Evolutionary conservation across 306 rosid genomes (phyloP).

Genomic region (Canavalia gladiata): DNA sequence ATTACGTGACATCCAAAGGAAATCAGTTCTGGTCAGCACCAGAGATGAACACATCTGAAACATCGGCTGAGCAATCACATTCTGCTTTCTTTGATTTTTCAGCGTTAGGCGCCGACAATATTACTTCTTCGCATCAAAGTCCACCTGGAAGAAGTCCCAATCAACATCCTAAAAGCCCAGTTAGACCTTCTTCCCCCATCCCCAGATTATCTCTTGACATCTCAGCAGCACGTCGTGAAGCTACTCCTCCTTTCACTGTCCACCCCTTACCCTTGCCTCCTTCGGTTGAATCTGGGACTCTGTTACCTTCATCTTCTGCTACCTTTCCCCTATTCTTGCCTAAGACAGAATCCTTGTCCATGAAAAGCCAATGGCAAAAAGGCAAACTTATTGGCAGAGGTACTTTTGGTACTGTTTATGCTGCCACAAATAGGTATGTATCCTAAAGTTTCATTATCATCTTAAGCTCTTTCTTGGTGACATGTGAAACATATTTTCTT

Average conservation of each 20-base stretch:
- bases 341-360: slow-evolving; percentile 63
- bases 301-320: slow-evolving; percentile 59
- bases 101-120: slow-evolving; percentile 50
- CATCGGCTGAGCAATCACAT: slow-evolving; percentile 47
- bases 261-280: slow-evolving; percentile 99
- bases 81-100: slow-evolving; percentile 66
- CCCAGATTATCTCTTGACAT: slow-evolving; percentile 57
- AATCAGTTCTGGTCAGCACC: slow-evolving; percentile 91
- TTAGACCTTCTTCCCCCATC: slow-evolving; percentile 64
- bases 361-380: slow-evolving; percentile 89
- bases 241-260: slow-evolving; percentile 55
- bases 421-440: slow-evolving; percentile 84
- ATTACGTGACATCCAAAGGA: slow-evolving; percentile 52
- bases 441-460: slow-evolving; percentile 14
- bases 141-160: slow-evolving; percentile 60
- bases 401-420: slow-evolving; percentile 95
- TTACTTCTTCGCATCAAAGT: slow-evolving; percentile 73
- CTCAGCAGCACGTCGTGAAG: slow-evolving; percentile 59
- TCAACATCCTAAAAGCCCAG: slow-evolving; percentile 59
- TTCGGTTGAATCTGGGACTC: slow-evolving; percentile 77
- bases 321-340: slow-evolving; percentile 50
- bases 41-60: slow-evolving; percentile 59
- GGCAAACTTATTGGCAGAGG: slow-evolving; percentile 99
- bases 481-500: slow-evolving; percentile 17
- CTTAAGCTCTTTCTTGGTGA: slow-evolving; percentile 35